Conservation (phyloP, 2,329 filamentous ascomycete species). For the Lachnellula arida region DNA sequence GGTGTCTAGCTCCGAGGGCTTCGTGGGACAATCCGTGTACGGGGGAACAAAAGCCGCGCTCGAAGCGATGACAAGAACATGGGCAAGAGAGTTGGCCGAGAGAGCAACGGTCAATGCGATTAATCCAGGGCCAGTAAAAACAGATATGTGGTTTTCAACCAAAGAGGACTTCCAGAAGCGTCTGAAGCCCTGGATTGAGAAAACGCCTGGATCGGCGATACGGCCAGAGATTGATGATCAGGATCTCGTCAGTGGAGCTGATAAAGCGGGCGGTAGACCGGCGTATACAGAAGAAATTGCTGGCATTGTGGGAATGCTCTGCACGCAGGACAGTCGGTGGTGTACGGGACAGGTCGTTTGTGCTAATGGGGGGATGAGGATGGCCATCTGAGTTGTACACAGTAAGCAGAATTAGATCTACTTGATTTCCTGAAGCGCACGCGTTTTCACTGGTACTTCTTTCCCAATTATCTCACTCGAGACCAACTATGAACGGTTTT, state of each 20-base stretch:
- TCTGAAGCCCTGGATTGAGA: slow-evolving; percentile 57
- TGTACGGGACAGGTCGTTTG: slow-evolving; percentile 75
- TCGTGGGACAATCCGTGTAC: slow-evolving; percentile 55
- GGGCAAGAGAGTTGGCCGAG: slow-evolving; percentile 58
- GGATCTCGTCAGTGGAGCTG: slow-evolving; percentile 55
- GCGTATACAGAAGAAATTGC: slow-evolving; percentile 69
- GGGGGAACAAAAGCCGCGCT: slow-evolving; percentile 63
- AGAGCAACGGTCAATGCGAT: slow-evolving; percentile 60
- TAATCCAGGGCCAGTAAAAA: slow-evolving; percentile 61
- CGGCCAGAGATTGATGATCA: slow-evolving; percentile 57
- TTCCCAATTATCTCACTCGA: too few species aligned
- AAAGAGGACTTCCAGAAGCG: slow-evolving; percentile 52
- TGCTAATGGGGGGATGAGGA: slow-evolving; percentile 73
- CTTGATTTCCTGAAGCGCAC: neutral
- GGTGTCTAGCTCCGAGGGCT: slow-evolving; percentile 54
- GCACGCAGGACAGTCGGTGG: slow-evolving; percentile 67
- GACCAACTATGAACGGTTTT: too few species aligned
- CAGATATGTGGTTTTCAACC: slow-evolving; percentile 60
- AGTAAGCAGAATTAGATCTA: neutral
- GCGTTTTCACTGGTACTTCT: too few species aligned
- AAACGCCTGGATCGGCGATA: slow-evolving; percentile 59
- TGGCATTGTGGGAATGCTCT: slow-evolving; percentile 72
- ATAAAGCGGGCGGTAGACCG: slow-evolving; percentile 51
- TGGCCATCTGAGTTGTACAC: slow-evolving; percentile 27
- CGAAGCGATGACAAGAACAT: slow-evolving; percentile 65